Base-by-base conservation (phyloP, 2,329 filamentous ascomycete species). In the Harringtonia lauricola region DNA sequence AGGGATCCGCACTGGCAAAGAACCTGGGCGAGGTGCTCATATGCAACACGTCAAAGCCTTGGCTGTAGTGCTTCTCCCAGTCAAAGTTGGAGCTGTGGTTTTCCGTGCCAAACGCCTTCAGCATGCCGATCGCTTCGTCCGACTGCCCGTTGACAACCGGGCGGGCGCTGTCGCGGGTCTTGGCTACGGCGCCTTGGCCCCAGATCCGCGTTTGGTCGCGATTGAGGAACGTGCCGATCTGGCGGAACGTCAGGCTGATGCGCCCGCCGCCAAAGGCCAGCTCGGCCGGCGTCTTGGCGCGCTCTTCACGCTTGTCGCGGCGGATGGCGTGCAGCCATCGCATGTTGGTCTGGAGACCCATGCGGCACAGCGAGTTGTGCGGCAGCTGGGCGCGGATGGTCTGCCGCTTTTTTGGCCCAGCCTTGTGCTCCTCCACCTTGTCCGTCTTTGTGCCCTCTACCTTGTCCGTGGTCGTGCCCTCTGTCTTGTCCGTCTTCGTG, bases 301-400 rank as follows among this genome's bases (percentile, higher is more conserved):
- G 63, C 1, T 68, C 63, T 1, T 74, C 66, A 22, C 92, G 78
- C 59, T 89, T 94, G 62, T 98, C 92, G 36, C 84, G 79, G 40
- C 83, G 81, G 58, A 98, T 95, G n/a, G 81, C 81, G 64, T 98
- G 92, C 12, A 95, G 72, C 86, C 89, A 96, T 52, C 79, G 74
- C 64, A 74, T 78, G 57, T 98, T 98, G 1, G 88, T 94, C 33
- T 68, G 59, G 17, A 87, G 68, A 3, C 89, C 89, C 61, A 96
- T 81, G 38, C 83, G 73, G 56, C 89, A 88, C 50, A 95, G 76
- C 2, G 86, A 94, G 59, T 94, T 94, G 59, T 96, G 89, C 1
- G 88, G 86, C 47, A 98, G 71, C 2, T 69, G 70, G 3, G 88
- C 76, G 40, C 84, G 81, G 53, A 73, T 76, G 9, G 1, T 38